These are phyloP conservation scores for Striga asiatica DNA, from an alignment of 257 asterid genomes.

Conservation along the genomic window DNA sequence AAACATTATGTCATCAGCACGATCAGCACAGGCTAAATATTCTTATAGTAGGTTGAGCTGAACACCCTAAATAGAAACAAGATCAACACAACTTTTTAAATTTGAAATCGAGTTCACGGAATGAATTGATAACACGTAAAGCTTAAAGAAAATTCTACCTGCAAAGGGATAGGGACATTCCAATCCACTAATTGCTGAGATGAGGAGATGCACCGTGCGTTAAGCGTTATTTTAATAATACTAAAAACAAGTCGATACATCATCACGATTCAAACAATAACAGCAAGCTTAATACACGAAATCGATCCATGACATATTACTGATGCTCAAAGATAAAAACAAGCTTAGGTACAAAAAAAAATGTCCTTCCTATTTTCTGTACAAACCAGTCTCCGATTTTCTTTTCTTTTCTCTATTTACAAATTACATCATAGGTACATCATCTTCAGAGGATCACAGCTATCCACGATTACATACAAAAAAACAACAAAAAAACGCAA, in stretches of 20 bases:
- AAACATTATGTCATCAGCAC: too few relatives aligned
- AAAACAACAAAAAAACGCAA: background rate
- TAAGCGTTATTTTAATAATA: slow-evolving; percentile 16
- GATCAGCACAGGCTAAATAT: slow-evolving; percentile 9
- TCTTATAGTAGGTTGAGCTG: slow-evolving; percentile 18
- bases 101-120: slow-evolving; percentile 6
- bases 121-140: slow-evolving; percentile 2
- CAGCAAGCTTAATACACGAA: slow-evolving; percentile 10
- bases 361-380: background rate
- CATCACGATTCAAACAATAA: slow-evolving; percentile 13
- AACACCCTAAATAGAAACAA: slow-evolving; percentile 19
- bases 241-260: slow-evolving; percentile 13
- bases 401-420: too few relatives aligned
- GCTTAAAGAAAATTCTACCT: slow-evolving; percentile 45
- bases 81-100: slow-evolving; percentile 16
- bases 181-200: slow-evolving; percentile 26
- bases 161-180: slow-evolving; percentile 34
- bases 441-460: slow-evolving; percentile 11
- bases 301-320: background rate
- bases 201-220: slow-evolving; percentile 18
- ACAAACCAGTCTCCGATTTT: slow-evolving; percentile 9
- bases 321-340: slow-evolving; percentile 6
- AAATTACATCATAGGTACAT: slow-evolving; percentile 18
- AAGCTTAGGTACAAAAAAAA: background rate
- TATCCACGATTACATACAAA: slow-evolving; percentile 16